Conservation (phyloP, 176 grass and related monocot species). For the Cymbopogon citratus region DNA sequence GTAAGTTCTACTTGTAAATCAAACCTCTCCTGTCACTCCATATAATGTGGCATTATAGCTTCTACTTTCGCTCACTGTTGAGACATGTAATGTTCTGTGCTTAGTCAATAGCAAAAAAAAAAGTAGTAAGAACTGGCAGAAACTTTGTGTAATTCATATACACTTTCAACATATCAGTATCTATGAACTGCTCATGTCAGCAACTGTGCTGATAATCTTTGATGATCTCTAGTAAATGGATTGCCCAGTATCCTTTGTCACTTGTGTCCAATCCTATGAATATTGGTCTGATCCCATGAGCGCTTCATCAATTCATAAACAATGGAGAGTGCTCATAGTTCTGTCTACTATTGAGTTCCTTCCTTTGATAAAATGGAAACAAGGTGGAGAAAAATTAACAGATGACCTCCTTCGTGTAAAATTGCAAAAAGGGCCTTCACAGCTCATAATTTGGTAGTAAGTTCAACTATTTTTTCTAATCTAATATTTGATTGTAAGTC, state of each 20-base stretch:
- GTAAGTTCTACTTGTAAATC: slow-evolving; percentile 45
- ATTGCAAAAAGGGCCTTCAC: not conserved
- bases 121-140: not conserved
- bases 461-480: not conserved
- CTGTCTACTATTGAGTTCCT: not conserved
- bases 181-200: not conserved
- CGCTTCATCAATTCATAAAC: not conserved
- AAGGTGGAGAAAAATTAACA: not conserved
- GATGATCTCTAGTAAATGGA: not conserved
- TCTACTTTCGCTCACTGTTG: not conserved
- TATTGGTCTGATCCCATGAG: not conserved
- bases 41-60: slow-evolving; percentile 7
- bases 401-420: not conserved
- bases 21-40: not conserved
- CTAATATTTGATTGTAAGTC: not conserved
- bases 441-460: not conserved
- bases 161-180: not conserved
- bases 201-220: not conserved
- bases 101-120: not conserved
- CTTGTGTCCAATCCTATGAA: not conserved
- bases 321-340: not conserved
- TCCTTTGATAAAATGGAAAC: slow-evolving; percentile 13
- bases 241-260: not conserved
- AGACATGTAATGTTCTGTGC: not conserved
- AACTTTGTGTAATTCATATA: not conserved